Evolutionary conservation across 169 alveolate genomes (phyloP), one percentile per base, ranked within the genome.

Genomic region (Cryptosporidium andersoni): DNA sequence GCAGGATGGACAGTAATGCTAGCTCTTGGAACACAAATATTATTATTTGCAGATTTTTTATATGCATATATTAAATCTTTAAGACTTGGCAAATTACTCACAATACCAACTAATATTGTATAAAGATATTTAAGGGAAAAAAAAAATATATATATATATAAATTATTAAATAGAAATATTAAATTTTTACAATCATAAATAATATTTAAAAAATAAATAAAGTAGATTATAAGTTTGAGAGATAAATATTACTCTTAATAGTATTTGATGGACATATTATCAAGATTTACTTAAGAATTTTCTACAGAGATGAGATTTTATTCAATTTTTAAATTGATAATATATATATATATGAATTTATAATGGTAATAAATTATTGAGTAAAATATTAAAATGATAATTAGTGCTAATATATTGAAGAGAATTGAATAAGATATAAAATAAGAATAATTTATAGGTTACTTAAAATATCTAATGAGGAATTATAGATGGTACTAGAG

Each of bases 1-100:
- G 82, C 85, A 14, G 94, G 94, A 9, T 91, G 90, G 88, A 81
- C 91, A 56, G 92, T 91, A 12, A 68, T 91, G 65, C 65, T 62
- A 3, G 80, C 91, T 1, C 82, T 89, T 81, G 82, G 89, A 65
- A 40, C 88, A 11, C 88, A 88, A 66, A 81, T 91, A 37, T 48
- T 88, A 48, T 80, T 91, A 8, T 89, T 89, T 52, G 82, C 88
- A 34, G 94, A 91, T 81, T 91, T 81, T 82, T 82, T 89, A 37
- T 89, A 74, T 82, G 82, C 67, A 49, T 91, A 91, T 62, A 64
- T 91, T 62, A 88, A 89, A 66, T 81, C 92, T 80, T 74, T 90
- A 39, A 81, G 82, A 36, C 48, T 81, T 56, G 94, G 94, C 25
- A 65, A 60, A 62, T 88, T 88, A 42, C 66, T 64, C 37, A 82